Evolutionary conservation across 2,329 filamentous ascomycete species (phyloP).

Genomic region (Lasiodiplodia citricola): DNA sequence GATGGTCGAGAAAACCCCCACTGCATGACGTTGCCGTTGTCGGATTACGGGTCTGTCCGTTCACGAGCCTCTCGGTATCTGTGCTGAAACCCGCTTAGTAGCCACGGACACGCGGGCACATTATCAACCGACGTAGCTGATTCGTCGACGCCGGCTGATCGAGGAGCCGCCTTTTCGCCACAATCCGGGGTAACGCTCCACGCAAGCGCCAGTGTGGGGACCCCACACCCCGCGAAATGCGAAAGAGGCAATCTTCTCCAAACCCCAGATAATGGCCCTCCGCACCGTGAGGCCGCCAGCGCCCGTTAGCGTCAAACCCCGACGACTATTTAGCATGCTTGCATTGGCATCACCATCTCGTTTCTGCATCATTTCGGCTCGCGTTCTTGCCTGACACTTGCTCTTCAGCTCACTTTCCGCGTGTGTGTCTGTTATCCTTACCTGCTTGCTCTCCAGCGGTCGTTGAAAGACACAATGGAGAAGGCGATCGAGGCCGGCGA

Average conservation of each 20-base stretch:
- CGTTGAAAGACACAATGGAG: neutral
- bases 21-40: neutral
- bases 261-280: neutral
- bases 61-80: neutral
- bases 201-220: neutral
- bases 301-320: neutral
- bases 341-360: neutral
- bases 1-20: neutral
- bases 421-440: too few species aligned
- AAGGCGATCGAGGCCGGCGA: neutral
- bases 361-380: neutral
- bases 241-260: constrained; percentile 7
- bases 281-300: neutral
- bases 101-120: too few species aligned
- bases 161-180: neutral
- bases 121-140: neutral
- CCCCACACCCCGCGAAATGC: constrained; percentile 13
- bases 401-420: neutral
- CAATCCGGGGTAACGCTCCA: neutral
- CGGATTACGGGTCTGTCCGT: neutral
- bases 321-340: neutral
- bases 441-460: neutral
- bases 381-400: neutral
- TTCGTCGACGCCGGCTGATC: neutral
- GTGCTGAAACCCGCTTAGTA: neutral